Evolutionary conservation across 345 rosid species (phyloP).

Genomic region (Brassica incana): DNA sequence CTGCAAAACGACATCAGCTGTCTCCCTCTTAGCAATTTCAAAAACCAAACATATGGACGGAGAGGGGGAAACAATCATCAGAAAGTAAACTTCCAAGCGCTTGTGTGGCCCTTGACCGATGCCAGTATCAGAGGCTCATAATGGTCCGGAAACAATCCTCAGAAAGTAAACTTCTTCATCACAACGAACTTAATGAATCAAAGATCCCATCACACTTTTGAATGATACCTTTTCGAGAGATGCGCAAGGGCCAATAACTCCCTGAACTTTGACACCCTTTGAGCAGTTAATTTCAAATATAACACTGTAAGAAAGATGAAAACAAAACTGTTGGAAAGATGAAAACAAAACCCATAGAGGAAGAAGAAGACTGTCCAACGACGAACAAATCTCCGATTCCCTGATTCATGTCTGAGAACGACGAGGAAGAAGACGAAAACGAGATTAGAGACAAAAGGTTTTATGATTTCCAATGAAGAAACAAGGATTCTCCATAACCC

Average conservation of each 20-base stretch:
- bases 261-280: constrained; percentile 83
- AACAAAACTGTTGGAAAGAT: background rate
- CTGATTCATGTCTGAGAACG: too few species aligned
- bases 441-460: too few species aligned
- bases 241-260: constrained; percentile 86
- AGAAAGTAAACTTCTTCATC: constrained; percentile 23
- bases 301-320: constrained; percentile 54
- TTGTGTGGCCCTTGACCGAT: constrained; percentile 88
- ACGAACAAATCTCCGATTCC: too few species aligned
- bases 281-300: constrained; percentile 89
- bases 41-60: constrained; percentile 71
- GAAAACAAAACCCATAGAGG: too few species aligned
- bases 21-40: constrained; percentile 76
- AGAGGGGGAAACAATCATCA: too few species aligned
- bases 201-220: background rate
- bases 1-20: constrained; percentile 59
- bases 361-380: too few species aligned
- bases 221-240: constrained; percentile 84
- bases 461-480: too few species aligned
- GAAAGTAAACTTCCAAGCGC: constrained; percentile 37
- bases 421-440: too few species aligned
- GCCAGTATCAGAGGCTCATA: constrained; percentile 64
- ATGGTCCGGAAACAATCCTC: constrained; percentile 60
- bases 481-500: too few species aligned
- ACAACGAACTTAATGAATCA: constrained; percentile 17